Evolutionary conservation across 148 eudicot species (phyloP), one percentile per base, ranked within the genome.

Genomic region (Nepenthes mirabilis): DNA sequence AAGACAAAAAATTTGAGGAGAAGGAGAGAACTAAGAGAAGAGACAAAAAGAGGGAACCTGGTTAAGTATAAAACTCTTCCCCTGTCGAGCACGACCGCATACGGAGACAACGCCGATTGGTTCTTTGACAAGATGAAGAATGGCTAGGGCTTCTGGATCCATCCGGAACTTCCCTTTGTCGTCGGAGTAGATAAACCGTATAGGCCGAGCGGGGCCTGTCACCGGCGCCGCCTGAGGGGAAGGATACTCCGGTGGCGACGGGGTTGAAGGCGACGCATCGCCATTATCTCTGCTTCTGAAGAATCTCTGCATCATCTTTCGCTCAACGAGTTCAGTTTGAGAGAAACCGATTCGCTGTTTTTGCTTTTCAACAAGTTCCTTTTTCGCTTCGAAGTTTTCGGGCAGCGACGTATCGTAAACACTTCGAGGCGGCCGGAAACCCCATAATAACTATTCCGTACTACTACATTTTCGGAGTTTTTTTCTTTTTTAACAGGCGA

Each of bases 71-170:
- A 75, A 93, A 72, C 96, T 49, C 52, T 93, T 93, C 60, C 99
- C 99, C 66, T 93, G 99, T 5, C 96, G 87, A 66, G 99, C 96
- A 2, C 99, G 96, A n/a, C 99, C 99, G 35, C 99, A 93, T 13
- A 93, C 99, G 33, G 99, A 83, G 56, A 88, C 99, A 43, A 93
- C 83, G 1, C 96, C 99, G 34, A 93, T 77, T 23, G 96, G 96
- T 37, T 75, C 95, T 60, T 93, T 93, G 13, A 93, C 85, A 32
- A 86, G 82, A 60, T 93, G 99, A 33, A 93, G 87, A 36, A 79
- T 66, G 23, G 99, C 91, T 14, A 88, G 79, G 45, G 99, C 95
- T 75, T 89, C 96, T 1, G 99, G 95, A 79, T 93, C 99, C 77
- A 93, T 74, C 34, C 74, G 69, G 66, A 93, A 93, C 81, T 74